Conservation (phyloP, 768 basidiomycete species). For the Brasilioporus rufonigricans region DNA sequence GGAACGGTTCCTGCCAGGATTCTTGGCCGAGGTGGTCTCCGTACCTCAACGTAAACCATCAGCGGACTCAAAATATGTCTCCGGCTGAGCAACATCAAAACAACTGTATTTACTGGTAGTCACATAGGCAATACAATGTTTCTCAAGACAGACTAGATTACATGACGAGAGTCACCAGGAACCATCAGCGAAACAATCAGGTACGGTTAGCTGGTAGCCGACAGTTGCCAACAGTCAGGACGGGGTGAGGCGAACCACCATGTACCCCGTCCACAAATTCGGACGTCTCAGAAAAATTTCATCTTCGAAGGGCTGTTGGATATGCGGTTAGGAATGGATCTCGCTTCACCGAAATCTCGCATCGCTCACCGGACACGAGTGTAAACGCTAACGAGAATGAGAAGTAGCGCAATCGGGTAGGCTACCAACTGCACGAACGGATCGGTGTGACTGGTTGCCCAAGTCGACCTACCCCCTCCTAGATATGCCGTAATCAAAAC, state of each 20-base stretch:
- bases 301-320: conserved; percentile 58
- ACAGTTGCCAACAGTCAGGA: not conserved
- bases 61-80: conserved; percentile 13
- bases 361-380: conserved; percentile 50
- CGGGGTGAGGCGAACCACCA: not conserved
- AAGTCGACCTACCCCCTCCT: conserved; percentile 68
- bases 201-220: not conserved
- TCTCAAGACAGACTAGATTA: not conserved
- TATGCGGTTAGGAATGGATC: not conserved
- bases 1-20: conserved; percentile 90
- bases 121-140: conserved; percentile 1
- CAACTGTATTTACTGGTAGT: not conserved
- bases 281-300: conserved; percentile 43
- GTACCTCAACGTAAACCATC: conserved; percentile 22
- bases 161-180: not conserved
- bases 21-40: conserved; percentile 71
- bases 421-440: conserved; percentile 44
- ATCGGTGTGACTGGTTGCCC: conserved; percentile 43
- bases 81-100: conserved; percentile 10
- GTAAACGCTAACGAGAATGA: conserved; percentile 42
- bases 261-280: not conserved
- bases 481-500: conserved; percentile 64
- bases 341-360: not conserved
- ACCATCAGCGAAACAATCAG: not conserved
- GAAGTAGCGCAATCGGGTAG: conserved; percentile 54